These are phyloP conservation scores for Adenanthera pavonina DNA, from an alignment of 306 rosid species.

Conservation along the genomic window DNA sequence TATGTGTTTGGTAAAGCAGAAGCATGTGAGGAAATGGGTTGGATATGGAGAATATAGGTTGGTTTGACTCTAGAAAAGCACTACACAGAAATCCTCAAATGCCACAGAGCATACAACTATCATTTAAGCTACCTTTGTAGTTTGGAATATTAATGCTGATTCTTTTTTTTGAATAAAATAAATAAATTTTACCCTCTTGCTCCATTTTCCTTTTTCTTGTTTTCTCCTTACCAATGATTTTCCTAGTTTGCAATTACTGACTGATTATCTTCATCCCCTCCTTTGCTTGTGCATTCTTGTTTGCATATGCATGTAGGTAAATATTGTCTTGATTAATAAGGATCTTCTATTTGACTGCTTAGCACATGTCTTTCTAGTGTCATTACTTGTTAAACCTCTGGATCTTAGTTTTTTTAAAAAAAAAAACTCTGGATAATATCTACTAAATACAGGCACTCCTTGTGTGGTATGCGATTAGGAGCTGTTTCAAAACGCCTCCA, in stretches of 20 bases:
- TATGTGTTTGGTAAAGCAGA: background rate
- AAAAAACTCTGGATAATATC: too few species aligned
- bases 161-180: background rate
- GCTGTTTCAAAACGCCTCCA: constrained; percentile 84
- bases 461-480: constrained; percentile 95
- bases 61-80: background rate
- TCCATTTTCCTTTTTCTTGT: background rate
- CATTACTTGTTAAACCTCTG: constrained; percentile 18
- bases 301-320: background rate
- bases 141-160: background rate
- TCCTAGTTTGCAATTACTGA: background rate
- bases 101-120: background rate
- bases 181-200: background rate
- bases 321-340: background rate
- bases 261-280: background rate
- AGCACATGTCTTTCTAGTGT: constrained; percentile 10
- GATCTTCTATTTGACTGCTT: background rate
- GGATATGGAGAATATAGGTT: background rate
- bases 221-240: background rate
- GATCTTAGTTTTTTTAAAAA: too few species aligned
- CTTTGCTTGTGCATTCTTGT: background rate
- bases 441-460: constrained; percentile 82
- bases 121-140: background rate
- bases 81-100: background rate
- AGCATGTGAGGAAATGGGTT: background rate